Percentiles rank a stretch among this genome's conserved stretches.
Conservation (phyloP, 2,329 filamentous ascomycete genomes). For the Penicillium verrucosum region DNA sequence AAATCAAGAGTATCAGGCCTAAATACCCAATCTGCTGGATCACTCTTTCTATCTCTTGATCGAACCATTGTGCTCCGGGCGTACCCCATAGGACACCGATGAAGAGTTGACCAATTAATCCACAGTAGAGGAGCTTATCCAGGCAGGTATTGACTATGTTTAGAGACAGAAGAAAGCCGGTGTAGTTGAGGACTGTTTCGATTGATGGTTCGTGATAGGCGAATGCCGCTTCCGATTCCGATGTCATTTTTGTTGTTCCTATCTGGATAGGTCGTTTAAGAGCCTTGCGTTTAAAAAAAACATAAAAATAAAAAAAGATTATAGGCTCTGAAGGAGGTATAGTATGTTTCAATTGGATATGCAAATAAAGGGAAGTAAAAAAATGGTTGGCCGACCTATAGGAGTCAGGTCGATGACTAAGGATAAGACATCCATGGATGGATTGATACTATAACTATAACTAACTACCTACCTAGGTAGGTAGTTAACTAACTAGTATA, state of each 20-base stretch:
- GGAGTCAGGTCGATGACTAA: not conserved
- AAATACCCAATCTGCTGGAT: constrained; percentile 68
- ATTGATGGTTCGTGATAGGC: constrained; percentile 65
- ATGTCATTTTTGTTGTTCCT: not conserved
- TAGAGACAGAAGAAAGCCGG: constrained; percentile 62
- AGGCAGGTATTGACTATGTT: constrained; percentile 58
- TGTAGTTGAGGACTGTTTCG: constrained; percentile 55
- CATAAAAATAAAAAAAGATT: not conserved
- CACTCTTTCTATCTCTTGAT: constrained; percentile 49
- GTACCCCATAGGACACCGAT: constrained; percentile 68
- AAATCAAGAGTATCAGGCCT: constrained; percentile 69
- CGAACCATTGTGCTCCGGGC: constrained; percentile 62
- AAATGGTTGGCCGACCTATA: too few species aligned
- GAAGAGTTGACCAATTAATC: constrained; percentile 68
- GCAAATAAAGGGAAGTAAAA: not conserved
- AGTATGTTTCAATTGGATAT: not conserved
- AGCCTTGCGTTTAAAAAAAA: not conserved
- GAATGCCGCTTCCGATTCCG: constrained; percentile 28
- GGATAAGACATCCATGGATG: too few species aligned
- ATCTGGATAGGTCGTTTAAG: not conserved
- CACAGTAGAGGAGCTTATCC: constrained; percentile 63
- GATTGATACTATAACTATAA: too few species aligned
- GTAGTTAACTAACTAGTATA: not conserved
- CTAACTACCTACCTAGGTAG: too few species aligned
- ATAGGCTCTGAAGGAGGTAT: not conserved